Conservation (phyloP, 371 early-diverging fungal genomes). For the Saksenaea oblongispora region DNA sequence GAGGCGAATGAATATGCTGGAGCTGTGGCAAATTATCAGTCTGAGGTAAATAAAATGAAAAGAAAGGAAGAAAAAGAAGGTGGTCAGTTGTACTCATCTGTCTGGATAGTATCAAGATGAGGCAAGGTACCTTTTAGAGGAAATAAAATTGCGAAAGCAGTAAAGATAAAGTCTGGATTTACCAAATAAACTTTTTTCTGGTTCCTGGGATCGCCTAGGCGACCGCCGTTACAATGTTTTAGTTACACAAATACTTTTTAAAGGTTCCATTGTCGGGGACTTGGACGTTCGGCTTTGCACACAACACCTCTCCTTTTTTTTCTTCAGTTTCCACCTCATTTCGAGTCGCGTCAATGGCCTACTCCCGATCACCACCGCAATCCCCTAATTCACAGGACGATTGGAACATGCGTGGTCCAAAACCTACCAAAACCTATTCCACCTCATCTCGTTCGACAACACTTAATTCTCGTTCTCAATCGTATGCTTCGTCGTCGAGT, state of each 20-base stretch:
- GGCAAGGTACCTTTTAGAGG: slow-evolving; percentile 44
- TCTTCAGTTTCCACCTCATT: neutral
- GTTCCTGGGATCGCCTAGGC: neutral
- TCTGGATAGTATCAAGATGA: slow-evolving; percentile 49
- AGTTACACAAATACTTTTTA: neutral
- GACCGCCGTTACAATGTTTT: neutral
- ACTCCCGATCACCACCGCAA: slow-evolving; percentile 33
- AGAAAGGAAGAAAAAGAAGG: too few species aligned
- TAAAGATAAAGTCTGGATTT: neutral
- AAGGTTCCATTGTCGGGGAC: neutral
- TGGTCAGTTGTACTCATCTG: neutral
- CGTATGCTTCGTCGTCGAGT: slow-evolving; percentile 36
- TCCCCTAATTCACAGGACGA: slow-evolving; percentile 34
- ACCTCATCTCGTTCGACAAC: slow-evolving; percentile 30
- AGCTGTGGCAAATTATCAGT: slow-evolving; percentile 38
- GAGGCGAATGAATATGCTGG: slow-evolving; percentile 50
- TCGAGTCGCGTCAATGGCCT: slow-evolving; percentile 23
- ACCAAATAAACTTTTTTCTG: neutral
- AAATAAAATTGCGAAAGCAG: slow-evolving; percentile 20
- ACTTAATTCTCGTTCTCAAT: slow-evolving; percentile 37
- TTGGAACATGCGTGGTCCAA: slow-evolving; percentile 28
- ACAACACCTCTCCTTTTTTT: neutral
- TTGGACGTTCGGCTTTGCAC: neutral
- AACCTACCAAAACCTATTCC: slow-evolving; percentile 28
- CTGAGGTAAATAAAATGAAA: slow-evolving; percentile 30